Evolutionary conservation across 257 asterid genomes (phyloP).

Genomic region (Coffea eugenioides): DNA sequence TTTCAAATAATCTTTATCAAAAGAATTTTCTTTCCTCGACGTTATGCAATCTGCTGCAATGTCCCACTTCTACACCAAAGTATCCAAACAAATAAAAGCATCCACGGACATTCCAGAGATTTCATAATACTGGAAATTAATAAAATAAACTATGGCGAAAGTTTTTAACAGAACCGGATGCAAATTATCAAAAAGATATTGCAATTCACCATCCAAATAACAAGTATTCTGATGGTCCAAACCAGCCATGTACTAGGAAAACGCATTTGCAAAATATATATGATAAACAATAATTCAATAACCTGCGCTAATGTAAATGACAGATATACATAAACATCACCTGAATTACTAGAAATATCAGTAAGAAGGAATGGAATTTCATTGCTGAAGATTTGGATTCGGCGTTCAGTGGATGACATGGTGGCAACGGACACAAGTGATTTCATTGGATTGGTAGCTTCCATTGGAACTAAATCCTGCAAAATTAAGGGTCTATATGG

Average conservation of each 20-base stretch:
- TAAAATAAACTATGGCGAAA: not conserved
- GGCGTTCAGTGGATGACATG: constrained; percentile 60
- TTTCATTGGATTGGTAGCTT: constrained; percentile 47
- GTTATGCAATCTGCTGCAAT: not conserved
- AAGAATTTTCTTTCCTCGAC: too few species aligned
- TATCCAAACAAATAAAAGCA: not conserved
- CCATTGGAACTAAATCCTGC: not conserved
- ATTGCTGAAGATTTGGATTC: constrained; percentile 74
- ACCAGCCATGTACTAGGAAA: not conserved
- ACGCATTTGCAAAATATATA: too few species aligned
- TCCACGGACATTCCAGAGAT: not conserved
- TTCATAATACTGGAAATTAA: not conserved
- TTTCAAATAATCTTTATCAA: too few species aligned
- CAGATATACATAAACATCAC: constrained; percentile 14
- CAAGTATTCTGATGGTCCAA: not conserved
- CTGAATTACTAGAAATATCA: constrained; percentile 36
- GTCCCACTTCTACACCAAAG: not conserved
- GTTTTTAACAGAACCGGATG: not conserved
- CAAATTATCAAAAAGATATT: not conserved
- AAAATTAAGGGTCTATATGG: not conserved
- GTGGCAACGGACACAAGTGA: constrained; percentile 47
- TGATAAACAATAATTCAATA: not conserved
- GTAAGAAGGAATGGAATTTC: constrained; percentile 61
- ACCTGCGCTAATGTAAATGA: too few species aligned
- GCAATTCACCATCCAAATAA: not conserved